These are phyloP conservation scores for Lipomyces sp. DNA, from an alignment of 805 yeast genomes.

Conservation along the genomic window DNA sequence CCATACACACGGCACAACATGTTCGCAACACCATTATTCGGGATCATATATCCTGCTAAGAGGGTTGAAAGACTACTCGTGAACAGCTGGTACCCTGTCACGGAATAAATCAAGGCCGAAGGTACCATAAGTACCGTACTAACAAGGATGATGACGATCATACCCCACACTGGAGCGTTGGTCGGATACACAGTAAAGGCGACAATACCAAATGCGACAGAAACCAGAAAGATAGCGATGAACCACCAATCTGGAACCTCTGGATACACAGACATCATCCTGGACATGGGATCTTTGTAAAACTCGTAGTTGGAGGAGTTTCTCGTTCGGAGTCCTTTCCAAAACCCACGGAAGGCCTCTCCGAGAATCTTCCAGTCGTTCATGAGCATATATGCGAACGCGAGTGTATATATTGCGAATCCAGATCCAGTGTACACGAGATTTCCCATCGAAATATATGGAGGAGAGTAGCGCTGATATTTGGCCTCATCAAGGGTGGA, in stretches of 20 bases:
- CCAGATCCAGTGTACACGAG: constrained; percentile 57
- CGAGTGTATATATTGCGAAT: constrained; percentile 58
- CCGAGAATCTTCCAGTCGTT: constrained; percentile 47
- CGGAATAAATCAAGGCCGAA: constrained; percentile 63
- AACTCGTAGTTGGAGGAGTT: constrained; percentile 1
- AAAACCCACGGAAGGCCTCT: constrained; percentile 14
- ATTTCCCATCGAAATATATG: constrained; percentile 57
- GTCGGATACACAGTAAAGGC: constrained; percentile 50
- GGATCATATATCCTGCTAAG: constrained; percentile 65
- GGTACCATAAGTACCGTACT: constrained; percentile 66
- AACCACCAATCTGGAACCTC: constrained; percentile 83
- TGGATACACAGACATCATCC: constrained; percentile 58
- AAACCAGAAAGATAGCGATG: constrained; percentile 51
- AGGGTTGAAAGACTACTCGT: constrained; percentile 67
- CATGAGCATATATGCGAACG: constrained; percentile 53
- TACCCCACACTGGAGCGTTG: constrained; percentile 66
- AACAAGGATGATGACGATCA: constrained; percentile 60
- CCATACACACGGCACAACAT: constrained; percentile 63
- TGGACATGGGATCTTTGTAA: constrained; percentile 47
- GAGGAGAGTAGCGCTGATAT: constrained; percentile 64
- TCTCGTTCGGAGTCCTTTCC: constrained; percentile 1
- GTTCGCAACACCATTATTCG: constrained; percentile 56
- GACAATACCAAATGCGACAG: constrained; percentile 44
- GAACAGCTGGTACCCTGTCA: constrained; percentile 65
- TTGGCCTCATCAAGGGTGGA: constrained; percentile 54